Conservation (phyloP, 768 basidiomycete species). For the Naematelia encephala region DNA sequence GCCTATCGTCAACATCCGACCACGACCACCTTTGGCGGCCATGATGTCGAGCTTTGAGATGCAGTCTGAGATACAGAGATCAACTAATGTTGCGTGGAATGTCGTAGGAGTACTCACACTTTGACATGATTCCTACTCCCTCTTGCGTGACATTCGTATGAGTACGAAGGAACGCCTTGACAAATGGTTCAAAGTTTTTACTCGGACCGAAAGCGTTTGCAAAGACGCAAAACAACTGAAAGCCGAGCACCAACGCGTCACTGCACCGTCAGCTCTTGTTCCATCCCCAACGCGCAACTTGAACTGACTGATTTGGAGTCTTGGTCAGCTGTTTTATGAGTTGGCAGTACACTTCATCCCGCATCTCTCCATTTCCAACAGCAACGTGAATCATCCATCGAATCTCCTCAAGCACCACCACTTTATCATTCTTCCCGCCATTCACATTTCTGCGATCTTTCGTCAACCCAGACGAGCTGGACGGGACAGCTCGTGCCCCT, state of each 20-base stretch:
- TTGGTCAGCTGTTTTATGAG: constrained; percentile 82
- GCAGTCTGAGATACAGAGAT: constrained; percentile 55
- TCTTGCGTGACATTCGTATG: constrained; percentile 67
- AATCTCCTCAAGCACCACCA: constrained; percentile 66
- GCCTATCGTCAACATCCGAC: constrained; percentile 71
- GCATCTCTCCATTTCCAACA: constrained; percentile 71
- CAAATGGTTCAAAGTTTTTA: constrained; percentile 83
- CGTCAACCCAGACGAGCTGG: constrained; percentile 6
- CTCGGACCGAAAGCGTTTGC: constrained; percentile 90
- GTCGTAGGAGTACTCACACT: constrained; percentile 52
- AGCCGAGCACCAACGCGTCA: constrained; percentile 82
- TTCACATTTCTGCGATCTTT: constrained; percentile 12
- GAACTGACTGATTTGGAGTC: constrained; percentile 76
- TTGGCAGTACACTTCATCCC: constrained; percentile 93
- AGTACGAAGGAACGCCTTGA: constrained; percentile 72
- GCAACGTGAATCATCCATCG: constrained; percentile 80
- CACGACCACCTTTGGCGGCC: constrained; percentile 73
- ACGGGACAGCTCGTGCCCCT: constrained; percentile 14
- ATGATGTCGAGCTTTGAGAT: constrained; percentile 71
- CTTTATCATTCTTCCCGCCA: constrained; percentile 26
- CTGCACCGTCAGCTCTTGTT: constrained; percentile 51
- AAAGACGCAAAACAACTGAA: constrained; percentile 87
- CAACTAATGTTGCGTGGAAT: neutral
- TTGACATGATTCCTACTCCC: constrained; percentile 82
- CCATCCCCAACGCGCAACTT: neutral